phyloP scores from a whole-genome alignment of 768 basidiomycete genomes.

The Leucocoprinus birnbaumii region DNA sequence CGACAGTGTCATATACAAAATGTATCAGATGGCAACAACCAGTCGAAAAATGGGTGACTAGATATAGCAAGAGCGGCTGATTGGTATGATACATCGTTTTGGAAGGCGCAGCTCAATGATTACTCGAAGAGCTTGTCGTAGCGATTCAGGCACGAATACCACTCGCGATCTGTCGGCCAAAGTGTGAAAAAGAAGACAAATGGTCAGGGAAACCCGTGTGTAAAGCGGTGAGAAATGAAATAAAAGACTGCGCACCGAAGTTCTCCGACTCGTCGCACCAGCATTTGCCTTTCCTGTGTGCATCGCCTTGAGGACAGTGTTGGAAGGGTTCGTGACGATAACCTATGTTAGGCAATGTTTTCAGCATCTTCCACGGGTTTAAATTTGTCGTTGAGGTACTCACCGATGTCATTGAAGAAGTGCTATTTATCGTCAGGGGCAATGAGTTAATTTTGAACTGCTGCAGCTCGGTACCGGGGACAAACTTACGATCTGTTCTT shows the following conservation, averaged over 20 bases:
- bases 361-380: too few relatives aligned
- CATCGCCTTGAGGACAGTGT: constrained; percentile 80
- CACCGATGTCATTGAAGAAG: constrained; percentile 91
- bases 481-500: constrained; percentile 66
- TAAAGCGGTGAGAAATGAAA: background rate
- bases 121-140: constrained; percentile 60
- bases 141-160: constrained; percentile 86
- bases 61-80: background rate
- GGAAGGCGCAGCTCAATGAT: background rate
- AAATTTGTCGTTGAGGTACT: background rate
- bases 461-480: background rate
- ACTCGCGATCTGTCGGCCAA: constrained; percentile 63
- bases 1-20: background rate
- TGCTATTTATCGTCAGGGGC: constrained; percentile 37
- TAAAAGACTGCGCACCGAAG: constrained; percentile 50
- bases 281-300: constrained; percentile 77
- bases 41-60: background rate
- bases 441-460: background rate
- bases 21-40: background rate
- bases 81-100: background rate
- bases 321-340: constrained; percentile 95
- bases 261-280: constrained; percentile 78
- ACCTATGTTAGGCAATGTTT: constrained; percentile 22
- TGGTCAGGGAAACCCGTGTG: background rate
- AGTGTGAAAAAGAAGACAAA: background rate